Evolutionary conservation across 176 grass and related monocot genomes (phyloP).

Genomic region (Thinopyrum elongatum): DNA sequence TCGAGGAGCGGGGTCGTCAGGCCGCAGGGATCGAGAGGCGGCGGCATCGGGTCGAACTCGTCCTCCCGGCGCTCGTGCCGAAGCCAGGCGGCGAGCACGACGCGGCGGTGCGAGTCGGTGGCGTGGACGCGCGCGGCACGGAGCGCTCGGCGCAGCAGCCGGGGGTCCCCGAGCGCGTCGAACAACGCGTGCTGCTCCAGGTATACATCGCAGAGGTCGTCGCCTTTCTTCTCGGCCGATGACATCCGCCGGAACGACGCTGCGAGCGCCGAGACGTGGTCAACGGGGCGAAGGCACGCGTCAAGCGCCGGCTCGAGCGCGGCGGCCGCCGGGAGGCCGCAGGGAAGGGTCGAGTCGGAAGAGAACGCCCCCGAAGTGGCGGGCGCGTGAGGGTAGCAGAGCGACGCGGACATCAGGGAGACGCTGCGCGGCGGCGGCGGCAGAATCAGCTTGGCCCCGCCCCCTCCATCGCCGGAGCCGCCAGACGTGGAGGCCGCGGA

Average conservation of each 20-base stretch:
- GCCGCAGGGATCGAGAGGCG: constrained; percentile 54
- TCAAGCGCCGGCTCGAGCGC: constrained; percentile 69
- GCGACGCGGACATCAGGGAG: constrained; percentile 61
- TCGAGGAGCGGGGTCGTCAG: constrained; percentile 70
- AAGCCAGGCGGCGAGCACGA: constrained; percentile 89
- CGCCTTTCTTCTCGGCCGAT: not conserved
- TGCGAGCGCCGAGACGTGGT: constrained; percentile 60
- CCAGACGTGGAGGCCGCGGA: constrained; percentile 42
- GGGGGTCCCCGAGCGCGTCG: constrained; percentile 49
- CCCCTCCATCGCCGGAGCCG: constrained; percentile 21
- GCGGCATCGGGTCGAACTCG: constrained; percentile 57
- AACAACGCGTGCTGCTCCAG: constrained; percentile 88
- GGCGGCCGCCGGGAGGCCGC: constrained; percentile 60
- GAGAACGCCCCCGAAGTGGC: constrained; percentile 46
- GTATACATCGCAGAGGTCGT: constrained; percentile 72
- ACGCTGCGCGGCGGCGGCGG: constrained; percentile 39
- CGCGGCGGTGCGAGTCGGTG: constrained; percentile 67
- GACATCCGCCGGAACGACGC: constrained; percentile 58
- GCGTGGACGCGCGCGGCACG: constrained; percentile 72
- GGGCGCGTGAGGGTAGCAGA: constrained; percentile 41
- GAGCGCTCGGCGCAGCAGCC: constrained; percentile 66
- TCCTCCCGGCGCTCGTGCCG: constrained; percentile 89
- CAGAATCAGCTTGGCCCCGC: constrained; percentile 24
- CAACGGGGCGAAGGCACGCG: constrained; percentile 70
- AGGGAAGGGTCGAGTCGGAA: constrained; percentile 63